Evolutionary conservation across 257 asterid genomes (phyloP).

Genomic region (Penstemon davidsonii): DNA sequence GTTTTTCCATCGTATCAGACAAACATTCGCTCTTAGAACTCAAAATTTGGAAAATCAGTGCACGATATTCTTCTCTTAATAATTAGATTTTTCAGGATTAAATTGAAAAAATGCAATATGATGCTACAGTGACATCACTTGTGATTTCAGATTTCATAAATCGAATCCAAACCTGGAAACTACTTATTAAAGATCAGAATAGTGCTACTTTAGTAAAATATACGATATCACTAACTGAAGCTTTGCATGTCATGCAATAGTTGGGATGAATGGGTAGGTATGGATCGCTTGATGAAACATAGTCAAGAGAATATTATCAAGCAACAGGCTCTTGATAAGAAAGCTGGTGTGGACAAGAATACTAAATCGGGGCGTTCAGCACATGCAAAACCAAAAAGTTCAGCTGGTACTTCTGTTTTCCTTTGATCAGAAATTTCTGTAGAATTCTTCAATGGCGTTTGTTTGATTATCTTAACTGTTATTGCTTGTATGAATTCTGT

Average conservation of each 20-base stretch:
- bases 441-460: constrained; percentile 12
- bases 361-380: constrained; percentile 76
- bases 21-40: not conserved
- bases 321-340: constrained; percentile 83
- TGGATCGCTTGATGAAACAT: constrained; percentile 79
- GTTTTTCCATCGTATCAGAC: constrained; percentile 14
- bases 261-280: constrained; percentile 99
- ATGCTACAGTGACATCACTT: constrained; percentile 22
- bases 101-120: not conserved
- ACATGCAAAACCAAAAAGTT: constrained; percentile 71
- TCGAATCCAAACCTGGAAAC: constrained; percentile 5
- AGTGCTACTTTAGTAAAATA: constrained; percentile 18
- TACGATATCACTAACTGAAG: constrained; percentile 30
- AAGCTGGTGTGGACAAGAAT: constrained; percentile 66
- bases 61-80: not conserved
- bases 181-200: constrained; percentile 8
- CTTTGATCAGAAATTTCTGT: constrained; percentile 21
- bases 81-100: not conserved
- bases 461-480: constrained; percentile 25
- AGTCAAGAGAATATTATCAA: constrained; percentile 72
- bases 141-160: not conserved
- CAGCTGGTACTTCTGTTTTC: constrained; percentile 54
- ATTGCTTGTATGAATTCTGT: constrained; percentile 33
- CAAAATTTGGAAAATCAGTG: constrained; percentile 1
- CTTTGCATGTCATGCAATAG: constrained; percentile 47